A percentile compares a stretch with the other conserved stretches of the same genome.
These are phyloP conservation scores for Claviceps sp. DNA, from an alignment of 2,329 filamentous ascomycete species.

Conservation along the genomic window DNA sequence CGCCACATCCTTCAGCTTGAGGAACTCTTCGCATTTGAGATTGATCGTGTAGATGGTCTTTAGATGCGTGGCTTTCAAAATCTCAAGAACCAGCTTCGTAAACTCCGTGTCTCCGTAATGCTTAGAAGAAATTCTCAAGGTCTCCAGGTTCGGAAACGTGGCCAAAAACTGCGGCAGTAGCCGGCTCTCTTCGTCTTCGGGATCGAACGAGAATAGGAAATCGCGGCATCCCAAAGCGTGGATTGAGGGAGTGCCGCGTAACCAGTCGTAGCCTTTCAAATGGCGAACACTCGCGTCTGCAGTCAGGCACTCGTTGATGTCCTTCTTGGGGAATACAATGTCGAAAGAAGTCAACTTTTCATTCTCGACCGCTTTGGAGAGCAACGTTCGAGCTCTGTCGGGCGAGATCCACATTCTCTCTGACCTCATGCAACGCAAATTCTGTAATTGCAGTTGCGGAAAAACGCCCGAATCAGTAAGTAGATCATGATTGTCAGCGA, in stretches of 20 bases:
- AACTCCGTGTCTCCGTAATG: conserved; percentile 18
- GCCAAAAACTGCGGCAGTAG: conserved; percentile 21
- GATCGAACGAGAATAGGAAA: conserved; percentile 20
- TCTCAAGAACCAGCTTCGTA: conserved; percentile 15
- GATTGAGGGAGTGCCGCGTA: conserved; percentile 21
- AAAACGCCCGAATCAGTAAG: neutral
- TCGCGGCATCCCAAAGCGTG: conserved; percentile 20
- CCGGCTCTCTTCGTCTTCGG: conserved; percentile 16
- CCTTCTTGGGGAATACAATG: conserved; percentile 19
- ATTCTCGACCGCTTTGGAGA: conserved; percentile 14
- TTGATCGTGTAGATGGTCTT: conserved; percentile 19
- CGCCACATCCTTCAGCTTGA: conserved; percentile 12
- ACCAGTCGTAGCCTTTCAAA: conserved; percentile 21
- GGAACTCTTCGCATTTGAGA: conserved; percentile 14
- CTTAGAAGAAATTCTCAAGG: conserved; percentile 20
- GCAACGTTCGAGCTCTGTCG: conserved; percentile 10
- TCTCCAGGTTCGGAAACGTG: conserved; percentile 23
- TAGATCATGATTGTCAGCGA: neutral
- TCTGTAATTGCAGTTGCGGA: conserved; percentile 10
- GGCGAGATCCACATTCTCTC: conserved; percentile 14
- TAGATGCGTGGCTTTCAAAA: conserved; percentile 19
- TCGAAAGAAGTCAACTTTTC: conserved; percentile 21
- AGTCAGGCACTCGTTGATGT: neutral
- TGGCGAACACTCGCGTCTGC: conserved; percentile 16
- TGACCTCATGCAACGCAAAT: conserved; percentile 18